These are phyloP conservation scores for Aotearoamyces nothofagi DNA, from an alignment of 2,329 filamentous ascomycete species.

Conservation along the genomic window DNA sequence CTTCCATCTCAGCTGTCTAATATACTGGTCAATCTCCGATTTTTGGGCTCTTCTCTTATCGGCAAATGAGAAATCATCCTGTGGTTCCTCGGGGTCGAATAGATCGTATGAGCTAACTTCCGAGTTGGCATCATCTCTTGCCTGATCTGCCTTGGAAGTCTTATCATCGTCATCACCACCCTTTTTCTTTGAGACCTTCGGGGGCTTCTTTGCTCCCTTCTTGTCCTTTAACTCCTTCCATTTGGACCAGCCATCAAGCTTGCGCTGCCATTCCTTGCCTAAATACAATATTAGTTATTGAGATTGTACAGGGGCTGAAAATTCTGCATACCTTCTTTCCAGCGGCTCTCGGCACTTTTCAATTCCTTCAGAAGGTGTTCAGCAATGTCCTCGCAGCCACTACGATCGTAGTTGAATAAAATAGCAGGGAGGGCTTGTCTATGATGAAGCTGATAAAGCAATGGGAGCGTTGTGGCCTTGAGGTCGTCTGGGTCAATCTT, in stretches of 20 bases:
- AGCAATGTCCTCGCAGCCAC: slow-evolving; percentile 45
- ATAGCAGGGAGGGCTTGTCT: slow-evolving; percentile 57
- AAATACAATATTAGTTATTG: no score
- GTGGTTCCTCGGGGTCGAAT: slow-evolving; percentile 51
- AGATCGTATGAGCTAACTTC: slow-evolving; percentile 42
- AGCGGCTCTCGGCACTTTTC: slow-evolving; percentile 34
- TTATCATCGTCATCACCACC: slow-evolving; percentile 31
- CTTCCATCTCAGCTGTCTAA: slow-evolving; percentile 33
- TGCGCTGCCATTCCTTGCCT: slow-evolving; percentile 49
- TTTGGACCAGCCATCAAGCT: slow-evolving; percentile 39
- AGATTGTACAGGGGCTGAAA: no score
- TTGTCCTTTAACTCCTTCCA: slow-evolving; percentile 33
- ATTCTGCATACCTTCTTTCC: no score
- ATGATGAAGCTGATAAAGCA: slow-evolving; percentile 43
- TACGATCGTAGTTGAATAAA: slow-evolving; percentile 63
- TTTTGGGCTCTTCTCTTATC: slow-evolving; percentile 40
- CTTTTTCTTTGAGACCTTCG: slow-evolving; percentile 24
- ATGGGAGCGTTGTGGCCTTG: slow-evolving; percentile 32
- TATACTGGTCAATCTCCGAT: slow-evolving; percentile 41
- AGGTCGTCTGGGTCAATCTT: slow-evolving; percentile 19
- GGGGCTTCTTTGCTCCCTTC: slow-evolving; percentile 25
- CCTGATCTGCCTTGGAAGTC: slow-evolving; percentile 37
- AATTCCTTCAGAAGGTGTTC: slow-evolving; percentile 34
- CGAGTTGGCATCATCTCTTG: slow-evolving; percentile 36
- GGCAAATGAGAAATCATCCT: slow-evolving; percentile 51